phyloP scores from a whole-genome alignment of 805 yeast species.

The Schizosaccharomyces japonicus region DNA sequence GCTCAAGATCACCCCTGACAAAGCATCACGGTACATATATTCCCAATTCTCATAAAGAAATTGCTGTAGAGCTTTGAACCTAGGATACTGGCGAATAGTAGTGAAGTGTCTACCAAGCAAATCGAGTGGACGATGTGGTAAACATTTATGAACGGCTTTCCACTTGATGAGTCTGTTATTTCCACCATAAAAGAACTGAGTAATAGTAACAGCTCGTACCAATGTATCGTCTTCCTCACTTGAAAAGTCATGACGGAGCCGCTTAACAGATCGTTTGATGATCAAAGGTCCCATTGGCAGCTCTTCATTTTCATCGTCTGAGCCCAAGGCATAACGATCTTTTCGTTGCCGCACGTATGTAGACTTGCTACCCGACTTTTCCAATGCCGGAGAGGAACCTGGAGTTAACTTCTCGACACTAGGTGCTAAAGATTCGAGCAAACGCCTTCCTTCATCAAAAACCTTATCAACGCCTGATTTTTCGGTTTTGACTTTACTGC shows the following conservation, averaged over 20 bases:
- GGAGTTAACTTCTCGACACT: no score
- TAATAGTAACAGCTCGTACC: conserved; percentile 1
- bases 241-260: not conserved
- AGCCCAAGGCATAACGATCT: no score
- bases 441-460: no score
- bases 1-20: not conserved
- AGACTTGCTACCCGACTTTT: no score
- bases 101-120: not conserved
- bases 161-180: not conserved
- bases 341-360: no score
- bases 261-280: not conserved
- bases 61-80: not conserved
- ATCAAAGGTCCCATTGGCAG: no score
- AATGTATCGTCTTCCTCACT: conserved; percentile 1
- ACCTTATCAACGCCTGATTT: no score
- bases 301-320: no score
- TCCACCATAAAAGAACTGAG: not conserved
- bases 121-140: not conserved
- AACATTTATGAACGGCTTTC: conserved; percentile 2
- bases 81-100: not conserved
- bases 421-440: conserved; percentile 1
- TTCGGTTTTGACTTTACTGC: no score
- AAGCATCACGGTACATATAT: not conserved
- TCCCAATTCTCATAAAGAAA: not conserved
- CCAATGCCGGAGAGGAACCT: no score